phyloP scores from a whole-genome alignment of 305 asterid species.

The Solanum hybrid region DNA sequence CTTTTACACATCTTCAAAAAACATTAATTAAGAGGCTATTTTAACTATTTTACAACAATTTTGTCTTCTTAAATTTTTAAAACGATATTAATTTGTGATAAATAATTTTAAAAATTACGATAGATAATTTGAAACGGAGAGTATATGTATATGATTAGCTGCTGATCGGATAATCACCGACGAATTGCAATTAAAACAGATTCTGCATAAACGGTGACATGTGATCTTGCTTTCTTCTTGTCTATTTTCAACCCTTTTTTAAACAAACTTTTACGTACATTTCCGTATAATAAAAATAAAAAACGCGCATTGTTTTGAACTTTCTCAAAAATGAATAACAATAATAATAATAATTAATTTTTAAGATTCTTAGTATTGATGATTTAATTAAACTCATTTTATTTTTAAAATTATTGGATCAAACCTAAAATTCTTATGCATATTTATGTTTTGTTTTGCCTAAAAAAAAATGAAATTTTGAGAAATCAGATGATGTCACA shows the following conservation, averaged over 20 bases:
- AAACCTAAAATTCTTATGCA: not conserved
- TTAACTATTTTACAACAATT: not conserved
- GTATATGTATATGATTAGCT: not conserved
- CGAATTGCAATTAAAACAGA: conserved; percentile 9
- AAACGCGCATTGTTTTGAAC: conserved; percentile 18
- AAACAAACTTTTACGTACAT: conserved; percentile 21
- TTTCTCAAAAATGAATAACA: not conserved
- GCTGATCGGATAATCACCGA: conserved; percentile 22
- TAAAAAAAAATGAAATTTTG: not conserved
- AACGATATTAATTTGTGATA: not conserved
- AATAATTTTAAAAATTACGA: not conserved
- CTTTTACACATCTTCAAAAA: not conserved
- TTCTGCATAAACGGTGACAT: conserved; percentile 18
- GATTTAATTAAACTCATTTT: not conserved
- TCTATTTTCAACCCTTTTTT: not conserved
- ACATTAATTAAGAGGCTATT: not conserved
- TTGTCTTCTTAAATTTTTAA: not conserved
- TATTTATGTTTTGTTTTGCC: not conserved
- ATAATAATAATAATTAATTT: not conserved
- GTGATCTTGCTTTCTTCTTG: conserved; percentile 31
- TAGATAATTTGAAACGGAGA: fast-evolving
- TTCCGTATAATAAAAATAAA: conserved; percentile 19
- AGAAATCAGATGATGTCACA: not conserved
- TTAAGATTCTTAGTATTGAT: not conserved
- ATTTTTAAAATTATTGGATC: not conserved